phyloP scores from a whole-genome alignment of 306 rosid genomes.

The Hippophae gyantsensis region DNA sequence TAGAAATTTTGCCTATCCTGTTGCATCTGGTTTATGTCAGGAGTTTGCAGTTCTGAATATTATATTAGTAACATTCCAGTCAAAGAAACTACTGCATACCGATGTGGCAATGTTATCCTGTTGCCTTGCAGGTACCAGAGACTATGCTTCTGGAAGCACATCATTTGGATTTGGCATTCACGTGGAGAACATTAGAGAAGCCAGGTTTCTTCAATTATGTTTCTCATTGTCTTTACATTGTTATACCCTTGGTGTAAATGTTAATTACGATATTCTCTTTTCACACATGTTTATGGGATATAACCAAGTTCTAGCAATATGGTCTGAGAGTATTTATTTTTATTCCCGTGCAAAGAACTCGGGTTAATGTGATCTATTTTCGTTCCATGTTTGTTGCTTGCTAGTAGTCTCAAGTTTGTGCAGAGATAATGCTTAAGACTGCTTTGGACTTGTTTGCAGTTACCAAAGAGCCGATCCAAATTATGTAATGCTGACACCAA shows the following conservation, averaged over 20 bases:
- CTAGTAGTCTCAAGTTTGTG: no score
- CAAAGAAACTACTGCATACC: no score
- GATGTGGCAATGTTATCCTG: background rate
- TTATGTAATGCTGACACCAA: slow-evolving; percentile 85
- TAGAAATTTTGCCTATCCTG: no score
- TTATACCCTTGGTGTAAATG: background rate
- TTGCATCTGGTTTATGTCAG: no score
- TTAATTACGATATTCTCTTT: background rate
- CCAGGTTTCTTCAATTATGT: slow-evolving; percentile 57
- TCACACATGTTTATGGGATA: background rate
- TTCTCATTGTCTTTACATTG: background rate
- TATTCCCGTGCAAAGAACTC: no score
- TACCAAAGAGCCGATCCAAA: slow-evolving; percentile 97
- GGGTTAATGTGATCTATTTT: no score
- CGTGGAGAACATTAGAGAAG: slow-evolving; percentile 80
- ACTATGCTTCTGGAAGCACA: slow-evolving; percentile 40
- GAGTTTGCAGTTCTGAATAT: no score
- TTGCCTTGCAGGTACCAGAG: slow-evolving; percentile 55
- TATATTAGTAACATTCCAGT: no score
- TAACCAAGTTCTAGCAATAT: background rate
- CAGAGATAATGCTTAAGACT: background rate
- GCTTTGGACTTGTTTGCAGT: slow-evolving; percentile 28
- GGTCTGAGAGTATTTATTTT: background rate
- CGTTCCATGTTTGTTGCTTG: no score
- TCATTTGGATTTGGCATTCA: slow-evolving; percentile 82